Percentiles rank a stretch among this genome's conserved stretches.
These are phyloP conservation scores for Schizonepeta tenuifolia DNA, from an alignment of 257 asterid genomes.

Conservation along the genomic window DNA sequence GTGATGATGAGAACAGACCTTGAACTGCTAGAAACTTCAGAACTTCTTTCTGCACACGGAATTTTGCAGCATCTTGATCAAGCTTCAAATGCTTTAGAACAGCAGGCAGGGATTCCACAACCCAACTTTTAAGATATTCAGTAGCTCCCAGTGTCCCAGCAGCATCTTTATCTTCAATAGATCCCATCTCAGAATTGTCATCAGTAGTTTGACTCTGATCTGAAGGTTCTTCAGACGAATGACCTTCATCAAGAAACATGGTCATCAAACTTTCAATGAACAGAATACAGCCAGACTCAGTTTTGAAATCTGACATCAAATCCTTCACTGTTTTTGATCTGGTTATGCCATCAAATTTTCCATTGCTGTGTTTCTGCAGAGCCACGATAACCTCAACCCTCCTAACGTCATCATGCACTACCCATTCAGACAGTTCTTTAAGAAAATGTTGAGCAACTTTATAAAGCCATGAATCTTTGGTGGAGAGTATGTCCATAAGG, in stretches of 20 bases:
- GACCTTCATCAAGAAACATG: conserved; percentile 88
- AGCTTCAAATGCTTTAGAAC: conserved; percentile 71
- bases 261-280: conserved; percentile 67
- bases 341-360: conserved; percentile 81
- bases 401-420: conserved; percentile 65
- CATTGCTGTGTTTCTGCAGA: conserved; percentile 86
- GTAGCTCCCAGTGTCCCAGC: conserved; percentile 54
- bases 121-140: conserved; percentile 82
- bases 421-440: conserved; percentile 81
- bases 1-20: conserved; percentile 89
- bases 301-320: conserved; percentile 75
- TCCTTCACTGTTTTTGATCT: conserved; percentile 80
- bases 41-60: conserved; percentile 79
- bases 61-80: conserved; percentile 69
- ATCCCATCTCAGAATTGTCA: conserved; percentile 93
- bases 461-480: conserved; percentile 85
- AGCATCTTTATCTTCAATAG: conserved; percentile 74
- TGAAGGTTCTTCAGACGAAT: conserved; percentile 88
- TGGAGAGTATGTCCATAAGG: conserved; percentile 81
- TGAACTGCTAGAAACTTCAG: conserved; percentile 92
- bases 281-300: conserved; percentile 76
- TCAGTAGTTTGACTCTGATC: conserved; percentile 99
- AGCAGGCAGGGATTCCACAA: conserved; percentile 80
- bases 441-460: conserved; percentile 84
- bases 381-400: conserved; percentile 88